Evolutionary conservation across 108 stramenopile genomes (phyloP).

Genomic region (Cyclotella cryptica): DNA sequence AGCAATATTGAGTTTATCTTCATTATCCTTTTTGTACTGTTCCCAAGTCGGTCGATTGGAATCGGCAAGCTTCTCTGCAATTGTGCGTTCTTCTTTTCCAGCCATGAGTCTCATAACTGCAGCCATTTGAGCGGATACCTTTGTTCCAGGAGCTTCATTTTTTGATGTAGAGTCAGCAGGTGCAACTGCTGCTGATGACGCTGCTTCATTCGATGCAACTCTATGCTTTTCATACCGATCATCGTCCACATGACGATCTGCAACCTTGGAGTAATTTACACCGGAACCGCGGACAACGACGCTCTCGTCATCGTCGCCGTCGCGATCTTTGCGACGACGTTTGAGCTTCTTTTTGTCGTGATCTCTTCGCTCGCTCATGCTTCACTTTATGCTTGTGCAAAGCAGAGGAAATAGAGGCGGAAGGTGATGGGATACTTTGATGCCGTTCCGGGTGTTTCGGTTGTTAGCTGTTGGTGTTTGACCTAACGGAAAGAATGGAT

Average conservation of each 20-base stretch:
- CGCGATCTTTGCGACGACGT: conserved; percentile 38
- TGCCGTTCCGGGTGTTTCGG: too few relatives aligned
- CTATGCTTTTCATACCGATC: conserved; percentile 55
- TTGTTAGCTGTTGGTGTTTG: too few relatives aligned
- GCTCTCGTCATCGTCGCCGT: conserved; percentile 29
- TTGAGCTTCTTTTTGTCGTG: conserved; percentile 29
- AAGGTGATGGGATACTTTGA: too few relatives aligned
- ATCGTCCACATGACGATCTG: conserved; percentile 66
- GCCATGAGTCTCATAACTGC: conserved; percentile 94
- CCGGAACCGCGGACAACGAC: conserved; percentile 40
- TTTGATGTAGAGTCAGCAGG: conserved; percentile 14
- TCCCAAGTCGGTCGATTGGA: conserved; percentile 97
- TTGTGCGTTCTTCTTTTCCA: conserved; percentile 91
- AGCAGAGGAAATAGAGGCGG: too few relatives aligned
- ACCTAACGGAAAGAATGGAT: too few relatives aligned
- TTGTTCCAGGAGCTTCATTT: conserved; percentile 18
- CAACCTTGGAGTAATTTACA: conserved; percentile 57
- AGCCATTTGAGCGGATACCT: conserved; percentile 90
- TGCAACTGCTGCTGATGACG: conserved; percentile 3
- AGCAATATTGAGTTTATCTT: conserved; percentile 91
- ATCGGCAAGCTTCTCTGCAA: conserved; percentile 94
- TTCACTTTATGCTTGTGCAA: neutral
- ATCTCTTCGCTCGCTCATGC: conserved; percentile 26
- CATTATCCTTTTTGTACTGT: conserved; percentile 96
- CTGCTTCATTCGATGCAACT: conserved; percentile 5